These are phyloP conservation scores for Fonsecaea nubica DNA, from an alignment of 2,329 filamentous ascomycete genomes.

Conservation along the genomic window DNA sequence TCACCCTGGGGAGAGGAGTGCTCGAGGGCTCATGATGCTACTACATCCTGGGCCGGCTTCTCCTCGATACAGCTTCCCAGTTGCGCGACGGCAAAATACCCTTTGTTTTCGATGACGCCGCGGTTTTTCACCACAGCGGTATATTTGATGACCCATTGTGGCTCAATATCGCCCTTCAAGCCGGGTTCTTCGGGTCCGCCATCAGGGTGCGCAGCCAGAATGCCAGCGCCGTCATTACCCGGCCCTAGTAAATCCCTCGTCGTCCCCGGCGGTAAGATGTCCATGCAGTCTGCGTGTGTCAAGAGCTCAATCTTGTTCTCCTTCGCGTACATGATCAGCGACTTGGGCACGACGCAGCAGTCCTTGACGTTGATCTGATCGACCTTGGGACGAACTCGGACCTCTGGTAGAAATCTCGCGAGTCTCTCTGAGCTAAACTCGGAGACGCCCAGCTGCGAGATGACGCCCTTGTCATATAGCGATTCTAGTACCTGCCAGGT, in stretches of 20 bases:
- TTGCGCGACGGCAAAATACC: slow-evolving; percentile 89
- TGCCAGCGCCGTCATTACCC: slow-evolving; percentile 72
- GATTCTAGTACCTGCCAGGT: slow-evolving; percentile 72
- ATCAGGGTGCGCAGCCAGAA: slow-evolving; percentile 69
- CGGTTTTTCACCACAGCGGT: slow-evolving; percentile 92
- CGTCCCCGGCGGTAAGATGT: slow-evolving; percentile 86
- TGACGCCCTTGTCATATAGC: slow-evolving; percentile 72
- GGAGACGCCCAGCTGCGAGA: slow-evolving; percentile 79
- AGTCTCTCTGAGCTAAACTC: slow-evolving; percentile 91
- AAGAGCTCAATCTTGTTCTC: slow-evolving; percentile 82
- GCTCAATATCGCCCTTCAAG: slow-evolving; percentile 77
- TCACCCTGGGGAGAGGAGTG: background rate
- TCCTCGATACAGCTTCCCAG: slow-evolving; percentile 58
- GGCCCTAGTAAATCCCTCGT: slow-evolving; percentile 81
- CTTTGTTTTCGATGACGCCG: slow-evolving; percentile 97
- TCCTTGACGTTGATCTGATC: slow-evolving; percentile 96
- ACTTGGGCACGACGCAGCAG: slow-evolving; percentile 93
- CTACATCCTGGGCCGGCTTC: slow-evolving; percentile 23
- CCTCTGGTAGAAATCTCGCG: slow-evolving; percentile 73
- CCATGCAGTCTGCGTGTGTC: slow-evolving; percentile 92
- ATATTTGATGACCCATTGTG: slow-evolving; percentile 97
- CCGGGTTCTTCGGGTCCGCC: slow-evolving; percentile 57
- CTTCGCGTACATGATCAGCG: slow-evolving; percentile 83
- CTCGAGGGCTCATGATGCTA: slow-evolving; percentile 10
- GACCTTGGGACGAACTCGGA: slow-evolving; percentile 76